Conservation (phyloP, 805 yeast species). For the Zygotorulaspora florentina region DNA sequence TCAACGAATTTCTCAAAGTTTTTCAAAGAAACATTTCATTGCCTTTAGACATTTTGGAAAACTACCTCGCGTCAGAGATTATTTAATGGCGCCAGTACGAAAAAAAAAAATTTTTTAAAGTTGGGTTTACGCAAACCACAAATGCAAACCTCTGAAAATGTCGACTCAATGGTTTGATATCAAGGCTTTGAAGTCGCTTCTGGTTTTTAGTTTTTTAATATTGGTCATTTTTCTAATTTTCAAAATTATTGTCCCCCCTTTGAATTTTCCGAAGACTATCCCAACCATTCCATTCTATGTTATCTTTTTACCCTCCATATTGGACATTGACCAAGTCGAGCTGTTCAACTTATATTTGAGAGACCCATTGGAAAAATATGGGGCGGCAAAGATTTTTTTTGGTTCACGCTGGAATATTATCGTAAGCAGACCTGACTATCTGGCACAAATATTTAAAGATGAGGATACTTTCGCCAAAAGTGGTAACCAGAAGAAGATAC, state of each 20-base stretch:
- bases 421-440: conserved; percentile 45
- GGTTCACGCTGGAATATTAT: conserved; percentile 60
- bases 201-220: conserved; percentile 1
- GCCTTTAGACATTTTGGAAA: background rate
- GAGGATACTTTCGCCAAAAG: conserved; percentile 52
- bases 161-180: background rate
- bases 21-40: background rate
- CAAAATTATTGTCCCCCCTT: conserved; percentile 41
- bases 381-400: conserved; percentile 57
- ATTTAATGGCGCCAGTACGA: conserved; percentile 1
- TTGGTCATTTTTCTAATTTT: conserved; percentile 9
- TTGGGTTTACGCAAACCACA: background rate
- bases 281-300: conserved; percentile 64
- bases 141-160: background rate
- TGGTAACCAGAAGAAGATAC: conserved; percentile 57
- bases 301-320: conserved; percentile 43
- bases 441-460: conserved; percentile 45
- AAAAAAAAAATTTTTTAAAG: no score
- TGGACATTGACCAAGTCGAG: conserved; percentile 46
- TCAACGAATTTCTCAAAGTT: background rate
- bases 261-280: conserved; percentile 47
- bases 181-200: conserved; percentile 4
- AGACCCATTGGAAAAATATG: conserved; percentile 45
- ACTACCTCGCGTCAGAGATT: background rate
- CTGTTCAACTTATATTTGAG: conserved; percentile 43